A percentile compares a stretch with the other conserved stretches of the same genome.
These are phyloP conservation scores for Aegle marmelos DNA, from an alignment of 345 rosid species.

Conservation along the genomic window DNA sequence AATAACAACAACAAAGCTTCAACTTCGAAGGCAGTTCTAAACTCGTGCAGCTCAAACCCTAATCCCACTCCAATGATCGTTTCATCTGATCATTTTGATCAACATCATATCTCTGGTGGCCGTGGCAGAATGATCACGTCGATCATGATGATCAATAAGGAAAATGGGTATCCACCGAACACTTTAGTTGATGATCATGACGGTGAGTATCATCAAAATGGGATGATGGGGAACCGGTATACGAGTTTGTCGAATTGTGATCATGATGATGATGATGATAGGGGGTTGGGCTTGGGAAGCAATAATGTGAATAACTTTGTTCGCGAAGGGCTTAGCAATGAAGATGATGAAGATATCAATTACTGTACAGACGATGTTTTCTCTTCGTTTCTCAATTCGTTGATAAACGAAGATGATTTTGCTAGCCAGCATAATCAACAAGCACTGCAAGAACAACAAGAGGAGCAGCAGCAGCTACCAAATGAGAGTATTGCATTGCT, in stretches of 20 bases:
- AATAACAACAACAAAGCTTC: neutral
- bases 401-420: slow-evolving; percentile 49
- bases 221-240: neutral
- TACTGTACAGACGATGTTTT: slow-evolving; percentile 39
- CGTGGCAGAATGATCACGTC: neutral
- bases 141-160: slow-evolving; percentile 17
- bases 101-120: slow-evolving; percentile 10
- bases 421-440: slow-evolving; percentile 19
- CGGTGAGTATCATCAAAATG: neutral
- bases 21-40: slow-evolving; percentile 21
- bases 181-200: neutral
- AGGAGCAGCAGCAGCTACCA: neutral
- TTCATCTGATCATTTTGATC: slow-evolving; percentile 24
- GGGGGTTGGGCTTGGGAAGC: slow-evolving; percentile 13
- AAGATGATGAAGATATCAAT: slow-evolving; percentile 28
- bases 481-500: neutral
- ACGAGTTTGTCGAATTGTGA: slow-evolving; percentile 14
- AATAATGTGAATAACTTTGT: neutral
- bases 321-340: slow-evolving; percentile 8
- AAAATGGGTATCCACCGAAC: neutral
- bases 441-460: slow-evolving; percentile 16
- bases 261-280: neutral
- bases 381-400: slow-evolving; percentile 53
- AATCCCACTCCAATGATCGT: neutral
- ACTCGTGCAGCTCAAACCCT: slow-evolving; percentile 8